These are phyloP conservation scores for Aspergillus pseudoterreus DNA, from an alignment of 2,329 filamentous ascomycete species.

Conservation along the genomic window DNA sequence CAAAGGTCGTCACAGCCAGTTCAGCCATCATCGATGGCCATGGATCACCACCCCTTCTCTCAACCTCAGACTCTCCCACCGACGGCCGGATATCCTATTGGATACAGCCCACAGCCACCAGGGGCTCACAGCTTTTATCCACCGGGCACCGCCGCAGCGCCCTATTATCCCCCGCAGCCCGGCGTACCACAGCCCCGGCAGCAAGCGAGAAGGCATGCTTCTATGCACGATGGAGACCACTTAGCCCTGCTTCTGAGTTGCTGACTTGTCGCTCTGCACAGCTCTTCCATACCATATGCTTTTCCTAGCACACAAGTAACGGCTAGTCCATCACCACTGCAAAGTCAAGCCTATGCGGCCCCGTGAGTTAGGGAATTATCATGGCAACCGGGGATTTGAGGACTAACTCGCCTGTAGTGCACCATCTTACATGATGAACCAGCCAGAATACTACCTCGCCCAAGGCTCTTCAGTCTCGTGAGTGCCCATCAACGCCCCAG, in stretches of 20 bases:
- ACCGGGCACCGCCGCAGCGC: constrained; percentile 13
- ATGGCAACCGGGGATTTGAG: background rate
- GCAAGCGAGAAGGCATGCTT: constrained; percentile 20
- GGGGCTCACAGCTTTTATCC: constrained; percentile 21
- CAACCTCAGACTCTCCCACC: constrained; percentile 23
- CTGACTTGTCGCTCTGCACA: constrained; percentile 4
- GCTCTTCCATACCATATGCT: constrained; percentile 19
- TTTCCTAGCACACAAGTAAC: constrained; percentile 18
- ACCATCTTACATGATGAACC: constrained; percentile 32
- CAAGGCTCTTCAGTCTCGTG: constrained; percentile 29
- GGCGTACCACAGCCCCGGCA: constrained; percentile 13
- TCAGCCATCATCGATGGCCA: constrained; percentile 24
- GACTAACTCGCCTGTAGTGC: constrained; percentile 21
- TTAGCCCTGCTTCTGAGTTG: background rate
- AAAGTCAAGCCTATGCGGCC: constrained; percentile 21
- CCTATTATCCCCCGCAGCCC: constrained; percentile 15
- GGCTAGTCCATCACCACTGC: constrained; percentile 15
- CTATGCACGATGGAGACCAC: background rate
- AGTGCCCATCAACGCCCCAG: constrained; percentile 8
- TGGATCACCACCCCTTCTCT: constrained; percentile 24
- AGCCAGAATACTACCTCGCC: constrained; percentile 31
- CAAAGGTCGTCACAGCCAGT: constrained; percentile 26
- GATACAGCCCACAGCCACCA: constrained; percentile 22
- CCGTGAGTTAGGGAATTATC: constrained; percentile 14
- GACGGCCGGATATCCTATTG: constrained; percentile 20